phyloP scores from a whole-genome alignment of 768 basidiomycete genomes.

The Mycena capillaripes region DNA sequence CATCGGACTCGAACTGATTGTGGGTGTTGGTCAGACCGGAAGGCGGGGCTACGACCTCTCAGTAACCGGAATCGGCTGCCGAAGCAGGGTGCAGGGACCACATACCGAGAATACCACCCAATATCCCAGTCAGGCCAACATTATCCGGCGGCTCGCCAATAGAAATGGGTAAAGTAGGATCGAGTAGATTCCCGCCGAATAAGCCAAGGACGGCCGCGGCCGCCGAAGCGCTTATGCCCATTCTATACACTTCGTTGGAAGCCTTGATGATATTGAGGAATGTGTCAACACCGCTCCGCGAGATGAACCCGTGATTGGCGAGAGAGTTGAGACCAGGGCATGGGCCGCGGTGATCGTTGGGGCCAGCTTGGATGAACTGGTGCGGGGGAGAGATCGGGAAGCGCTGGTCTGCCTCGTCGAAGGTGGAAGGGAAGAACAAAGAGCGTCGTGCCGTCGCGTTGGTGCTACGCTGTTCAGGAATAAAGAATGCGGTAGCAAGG shows the following conservation, averaged over 20 bases:
- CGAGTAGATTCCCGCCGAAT: conserved; percentile 19
- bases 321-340: conserved; percentile 33
- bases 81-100: conserved; percentile 15
- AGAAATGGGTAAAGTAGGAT: conserved; percentile 16
- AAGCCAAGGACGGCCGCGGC: conserved; percentile 1
- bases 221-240: conserved; percentile 4
- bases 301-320: conserved; percentile 27
- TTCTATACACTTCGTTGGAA: conserved; percentile 17
- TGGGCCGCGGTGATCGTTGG: conserved; percentile 27
- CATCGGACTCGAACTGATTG: conserved; percentile 30
- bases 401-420: conserved; percentile 19
- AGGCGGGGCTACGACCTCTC: conserved; percentile 14
- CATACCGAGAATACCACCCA: conserved; percentile 17
- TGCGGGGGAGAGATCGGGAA: conserved; percentile 15
- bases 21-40: conserved; percentile 16
- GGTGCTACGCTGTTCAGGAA: conserved; percentile 12
- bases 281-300: conserved; percentile 18
- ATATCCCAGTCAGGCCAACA: conserved; percentile 16
- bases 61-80: conserved; percentile 10
- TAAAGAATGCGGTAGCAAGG: conserved; percentile 18
- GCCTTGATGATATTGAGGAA: conserved; percentile 7
- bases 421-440: conserved; percentile 18
- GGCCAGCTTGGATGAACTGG: conserved; percentile 22
- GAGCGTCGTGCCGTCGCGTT: conserved; percentile 18
- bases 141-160: conserved; percentile 18